These are phyloP conservation scores for Megacollybia marginata DNA, from an alignment of 768 basidiomycete genomes.

Conservation along the genomic window DNA sequence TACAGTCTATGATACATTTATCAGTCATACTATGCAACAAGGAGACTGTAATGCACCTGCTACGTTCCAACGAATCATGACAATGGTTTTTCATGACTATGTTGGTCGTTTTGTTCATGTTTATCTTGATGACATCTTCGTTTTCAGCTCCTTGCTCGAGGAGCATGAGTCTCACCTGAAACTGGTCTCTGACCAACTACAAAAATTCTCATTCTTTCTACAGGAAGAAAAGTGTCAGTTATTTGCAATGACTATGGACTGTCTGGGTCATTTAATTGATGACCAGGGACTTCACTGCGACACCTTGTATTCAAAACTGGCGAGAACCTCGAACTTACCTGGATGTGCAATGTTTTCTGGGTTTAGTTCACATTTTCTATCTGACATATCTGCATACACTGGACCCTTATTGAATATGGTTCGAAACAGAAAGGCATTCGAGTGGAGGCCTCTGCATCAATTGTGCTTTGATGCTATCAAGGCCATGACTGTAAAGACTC, in stretches of 20 bases:
- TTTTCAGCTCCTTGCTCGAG: constrained; percentile 16
- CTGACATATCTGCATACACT: neutral
- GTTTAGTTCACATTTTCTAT: neutral
- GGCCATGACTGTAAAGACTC: neutral
- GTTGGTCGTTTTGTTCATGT: too few relatives aligned
- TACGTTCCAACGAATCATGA: too few relatives aligned
- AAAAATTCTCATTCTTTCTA: too few relatives aligned
- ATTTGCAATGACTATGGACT: too few relatives aligned
- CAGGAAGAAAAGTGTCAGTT: too few relatives aligned
- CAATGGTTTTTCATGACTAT: too few relatives aligned
- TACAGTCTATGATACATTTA: too few relatives aligned
- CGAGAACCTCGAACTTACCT: neutral
- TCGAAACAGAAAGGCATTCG: neutral
- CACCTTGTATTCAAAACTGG: too few relatives aligned
- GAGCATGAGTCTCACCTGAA: constrained; percentile 18
- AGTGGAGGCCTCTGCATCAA: neutral
- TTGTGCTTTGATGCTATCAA: neutral
- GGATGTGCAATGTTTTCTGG: neutral
- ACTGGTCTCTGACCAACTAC: constrained; percentile 10
- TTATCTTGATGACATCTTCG: too few relatives aligned
- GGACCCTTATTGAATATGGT: neutral
- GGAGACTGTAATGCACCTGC: too few relatives aligned
- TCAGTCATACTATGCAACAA: constrained; percentile 20
- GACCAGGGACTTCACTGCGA: too few relatives aligned
- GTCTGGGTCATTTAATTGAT: too few relatives aligned